Evolutionary conservation across 331 rosid species (phyloP).

Genomic region (Dryas integrifolia): DNA sequence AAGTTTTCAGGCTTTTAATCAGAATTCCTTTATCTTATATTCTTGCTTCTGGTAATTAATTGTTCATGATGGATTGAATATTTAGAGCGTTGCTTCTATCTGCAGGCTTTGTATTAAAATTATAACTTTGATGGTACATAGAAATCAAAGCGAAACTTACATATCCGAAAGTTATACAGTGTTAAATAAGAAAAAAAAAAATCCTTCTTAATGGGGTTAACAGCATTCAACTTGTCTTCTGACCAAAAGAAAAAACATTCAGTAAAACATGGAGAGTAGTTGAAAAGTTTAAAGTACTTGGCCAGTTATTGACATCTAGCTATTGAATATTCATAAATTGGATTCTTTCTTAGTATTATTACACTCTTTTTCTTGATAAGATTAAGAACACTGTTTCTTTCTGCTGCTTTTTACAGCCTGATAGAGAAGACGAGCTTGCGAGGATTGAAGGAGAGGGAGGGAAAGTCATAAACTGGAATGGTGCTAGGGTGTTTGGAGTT

Average conservation of each 20-base stretch:
- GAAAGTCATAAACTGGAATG: slow-evolving; percentile 94
- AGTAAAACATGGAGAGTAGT: slow-evolving; percentile 22
- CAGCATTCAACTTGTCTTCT: background rate
- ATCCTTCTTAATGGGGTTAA: background rate
- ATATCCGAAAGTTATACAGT: slow-evolving; percentile 3
- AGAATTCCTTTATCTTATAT: background rate
- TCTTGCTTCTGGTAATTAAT: background rate
- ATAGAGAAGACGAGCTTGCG: slow-evolving; percentile 77
- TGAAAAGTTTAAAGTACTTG: background rate
- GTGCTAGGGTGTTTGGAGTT: slow-evolving; percentile 89
- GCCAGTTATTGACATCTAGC: background rate
- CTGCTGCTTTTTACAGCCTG: slow-evolving; percentile 72
- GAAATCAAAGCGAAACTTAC: background rate
- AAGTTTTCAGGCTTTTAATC: background rate
- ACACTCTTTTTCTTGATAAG: slow-evolving; percentile 13
- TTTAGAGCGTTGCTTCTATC: background rate
- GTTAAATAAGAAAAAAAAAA: background rate
- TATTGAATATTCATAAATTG: background rate
- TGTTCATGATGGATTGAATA: background rate
- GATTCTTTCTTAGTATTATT: slow-evolving; percentile 7
- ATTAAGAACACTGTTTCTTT: slow-evolving; percentile 28
- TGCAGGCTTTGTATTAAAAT: background rate
- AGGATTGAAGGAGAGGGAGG: slow-evolving; percentile 86
- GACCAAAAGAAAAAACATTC: too few relatives aligned
- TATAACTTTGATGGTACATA: background rate